phyloP scores from a whole-genome alignment of 371 early-diverging fungal genomes.

The Smittium culicis region DNA sequence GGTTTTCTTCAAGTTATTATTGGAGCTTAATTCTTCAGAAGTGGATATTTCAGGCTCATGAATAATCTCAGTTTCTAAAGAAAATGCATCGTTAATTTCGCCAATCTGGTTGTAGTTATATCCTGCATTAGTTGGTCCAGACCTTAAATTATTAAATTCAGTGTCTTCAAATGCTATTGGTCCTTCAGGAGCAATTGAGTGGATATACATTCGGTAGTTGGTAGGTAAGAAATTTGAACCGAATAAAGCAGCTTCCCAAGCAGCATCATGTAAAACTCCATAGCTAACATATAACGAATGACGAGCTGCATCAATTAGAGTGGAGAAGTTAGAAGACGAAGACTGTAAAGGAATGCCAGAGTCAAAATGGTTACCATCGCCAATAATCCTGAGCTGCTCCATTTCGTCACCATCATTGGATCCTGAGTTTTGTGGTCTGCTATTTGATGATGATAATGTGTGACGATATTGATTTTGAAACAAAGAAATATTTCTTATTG shows the following conservation, averaged over 20 bases:
- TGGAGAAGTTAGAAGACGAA: not conserved
- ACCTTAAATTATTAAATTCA: not conserved
- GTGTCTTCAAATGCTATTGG: constrained; percentile 5
- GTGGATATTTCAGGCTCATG: no score
- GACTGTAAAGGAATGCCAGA: not conserved
- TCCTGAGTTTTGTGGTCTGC: not conserved
- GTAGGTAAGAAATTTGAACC: not conserved
- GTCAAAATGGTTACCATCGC: not conserved
- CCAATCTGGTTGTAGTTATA: not conserved
- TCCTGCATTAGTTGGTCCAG: not conserved
- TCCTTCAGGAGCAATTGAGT: not conserved
- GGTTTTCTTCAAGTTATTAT: no score
- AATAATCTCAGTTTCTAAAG: no score
- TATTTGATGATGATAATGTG: not conserved
- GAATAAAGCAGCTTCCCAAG: not conserved
- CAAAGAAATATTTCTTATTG: not conserved
- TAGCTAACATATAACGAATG: constrained; percentile 4
- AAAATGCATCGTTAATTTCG: not conserved
- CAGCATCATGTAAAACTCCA: not conserved
- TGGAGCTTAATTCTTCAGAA: no score
- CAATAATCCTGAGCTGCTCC: not conserved
- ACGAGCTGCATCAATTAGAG: not conserved
- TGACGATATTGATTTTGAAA: constrained; percentile 7
- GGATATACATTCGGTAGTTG: not conserved
- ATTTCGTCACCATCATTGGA: not conserved